phyloP scores from a whole-genome alignment of 192 early-diverging fungal species.

The Gaertneriomyces sp. region DNA sequence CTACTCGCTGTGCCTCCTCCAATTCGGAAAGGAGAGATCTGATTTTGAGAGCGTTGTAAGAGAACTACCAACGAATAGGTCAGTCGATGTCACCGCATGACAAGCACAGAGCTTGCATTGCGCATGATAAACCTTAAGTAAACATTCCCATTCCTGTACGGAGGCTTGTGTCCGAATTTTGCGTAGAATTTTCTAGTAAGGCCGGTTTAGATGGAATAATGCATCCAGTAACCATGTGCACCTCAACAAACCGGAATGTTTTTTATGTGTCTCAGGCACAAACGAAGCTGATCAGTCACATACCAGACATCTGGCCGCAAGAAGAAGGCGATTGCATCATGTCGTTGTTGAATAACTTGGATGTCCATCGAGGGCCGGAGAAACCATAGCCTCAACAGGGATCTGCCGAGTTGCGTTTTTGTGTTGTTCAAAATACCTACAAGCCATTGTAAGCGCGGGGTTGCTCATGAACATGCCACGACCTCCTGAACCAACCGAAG shows the following conservation, averaged over 20 bases:
- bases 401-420: conserved; percentile 51
- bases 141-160: conserved; percentile 56
- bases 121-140: conserved; percentile 48
- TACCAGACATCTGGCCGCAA: conserved; percentile 38
- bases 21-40: conserved; percentile 22
- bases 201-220: not conserved
- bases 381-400: conserved; percentile 66
- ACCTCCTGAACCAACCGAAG: conserved; percentile 53
- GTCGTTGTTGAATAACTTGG: conserved; percentile 46
- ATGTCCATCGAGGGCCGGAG: conserved; percentile 56
- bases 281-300: conserved; percentile 39
- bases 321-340: conserved; percentile 56
- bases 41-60: conserved; percentile 55
- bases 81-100: not conserved
- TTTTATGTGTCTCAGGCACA: conserved; percentile 34
- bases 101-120: too few species aligned
- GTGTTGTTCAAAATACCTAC: conserved; percentile 66
- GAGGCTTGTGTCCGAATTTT: conserved; percentile 46
- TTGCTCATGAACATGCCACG: not conserved
- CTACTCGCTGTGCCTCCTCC: conserved; percentile 1
- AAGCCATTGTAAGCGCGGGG: not conserved
- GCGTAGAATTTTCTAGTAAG: conserved; percentile 23
- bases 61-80: conserved; percentile 41
- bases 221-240: not conserved
- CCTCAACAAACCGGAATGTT: conserved; percentile 36